Evolutionary conservation across 2,329 filamentous ascomycete genomes (phyloP).

Genomic region (Chrysoporthe deuterocubensis): DNA sequence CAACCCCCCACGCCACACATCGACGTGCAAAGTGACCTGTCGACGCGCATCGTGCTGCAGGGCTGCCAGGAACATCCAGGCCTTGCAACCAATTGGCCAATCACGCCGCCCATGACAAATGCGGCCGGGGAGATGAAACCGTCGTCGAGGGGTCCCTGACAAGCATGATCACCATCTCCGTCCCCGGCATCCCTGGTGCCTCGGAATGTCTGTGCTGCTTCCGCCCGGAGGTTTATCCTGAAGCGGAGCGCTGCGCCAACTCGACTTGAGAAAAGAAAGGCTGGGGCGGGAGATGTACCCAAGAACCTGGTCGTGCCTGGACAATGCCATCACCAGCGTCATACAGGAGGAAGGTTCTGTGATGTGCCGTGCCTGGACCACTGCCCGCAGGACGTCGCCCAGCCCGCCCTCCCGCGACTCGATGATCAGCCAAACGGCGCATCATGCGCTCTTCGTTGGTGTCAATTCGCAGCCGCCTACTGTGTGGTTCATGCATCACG

Average conservation of each 20-base stretch:
- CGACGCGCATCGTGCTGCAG: not conserved
- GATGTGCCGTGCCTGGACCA: not conserved
- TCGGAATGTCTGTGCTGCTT: slow-evolving; percentile 8
- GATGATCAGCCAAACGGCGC: not conserved
- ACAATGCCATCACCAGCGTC: not conserved
- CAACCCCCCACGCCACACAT: not conserved
- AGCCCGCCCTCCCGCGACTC: not conserved
- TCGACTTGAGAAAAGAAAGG: not conserved
- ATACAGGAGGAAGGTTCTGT: too few species aligned
- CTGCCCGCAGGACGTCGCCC: not conserved
- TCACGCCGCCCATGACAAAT: not conserved
- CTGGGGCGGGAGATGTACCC: not conserved
- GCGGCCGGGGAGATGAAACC: not conserved
- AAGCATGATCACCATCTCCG: not conserved
- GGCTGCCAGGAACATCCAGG: slow-evolving; percentile 6
- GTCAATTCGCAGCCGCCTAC: not conserved
- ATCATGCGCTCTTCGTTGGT: not conserved
- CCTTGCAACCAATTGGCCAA: not conserved
- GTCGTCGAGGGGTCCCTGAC: not conserved
- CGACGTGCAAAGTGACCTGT: not conserved
- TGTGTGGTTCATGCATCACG: too few species aligned
- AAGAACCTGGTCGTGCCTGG: not conserved
- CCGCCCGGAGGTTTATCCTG: not conserved
- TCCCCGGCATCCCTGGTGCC: not conserved
- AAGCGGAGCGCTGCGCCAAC: not conserved